Evolutionary conservation across 768 basidiomycete species (phyloP), one percentile per base, ranked within the genome.

Genomic region (Lactarius indigo): DNA sequence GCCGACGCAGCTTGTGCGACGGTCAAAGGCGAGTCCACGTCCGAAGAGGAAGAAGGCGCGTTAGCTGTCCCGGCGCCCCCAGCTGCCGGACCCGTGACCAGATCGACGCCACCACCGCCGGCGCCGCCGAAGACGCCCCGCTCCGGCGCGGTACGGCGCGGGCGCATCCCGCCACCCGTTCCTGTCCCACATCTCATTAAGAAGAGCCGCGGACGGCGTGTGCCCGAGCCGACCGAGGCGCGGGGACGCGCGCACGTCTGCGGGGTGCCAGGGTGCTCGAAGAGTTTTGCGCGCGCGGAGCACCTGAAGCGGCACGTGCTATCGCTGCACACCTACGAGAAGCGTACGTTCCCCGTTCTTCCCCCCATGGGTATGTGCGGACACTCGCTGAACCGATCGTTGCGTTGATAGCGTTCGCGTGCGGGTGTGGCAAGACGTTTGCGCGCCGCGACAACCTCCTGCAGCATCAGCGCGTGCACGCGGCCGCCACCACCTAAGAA

Each of bases 231-330:
- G 9, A 62, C 61, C 28, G 58, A 79, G 77, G 7, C 78, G 75
- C 64, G 66, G 18, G 76, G 75, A 17, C 78, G 89, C 57, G 80
- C 82, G 33, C 89, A 86, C 74, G 79, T 84, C 66, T 94, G 92
- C 74, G 79, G 81, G 23, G 89, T 90, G 0, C 78, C 83, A 1
- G 90, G 84, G 1, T 94, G 92, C 71, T 86, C 85, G 20, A 92
- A 92, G 78, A 87, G 87, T 64, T 95, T 95, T 72, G 85, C 85
- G 42, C 80, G 92, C 2, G 84, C 87, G 1, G 91, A 93, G 71
- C 92, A 94, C 75, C 78, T 95, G 64, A 92, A 92, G 77, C 79
- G 92, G 31, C 92, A 94, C 77, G 83, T 93, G 23, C 76, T 88
- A 65, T 87, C 87, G 62, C 88, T 94, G 58, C 92, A 94, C 75